These are phyloP conservation scores for Clarireedia homoeocarpa DNA, from an alignment of 2,329 filamentous ascomycete species.

Conservation along the genomic window DNA sequence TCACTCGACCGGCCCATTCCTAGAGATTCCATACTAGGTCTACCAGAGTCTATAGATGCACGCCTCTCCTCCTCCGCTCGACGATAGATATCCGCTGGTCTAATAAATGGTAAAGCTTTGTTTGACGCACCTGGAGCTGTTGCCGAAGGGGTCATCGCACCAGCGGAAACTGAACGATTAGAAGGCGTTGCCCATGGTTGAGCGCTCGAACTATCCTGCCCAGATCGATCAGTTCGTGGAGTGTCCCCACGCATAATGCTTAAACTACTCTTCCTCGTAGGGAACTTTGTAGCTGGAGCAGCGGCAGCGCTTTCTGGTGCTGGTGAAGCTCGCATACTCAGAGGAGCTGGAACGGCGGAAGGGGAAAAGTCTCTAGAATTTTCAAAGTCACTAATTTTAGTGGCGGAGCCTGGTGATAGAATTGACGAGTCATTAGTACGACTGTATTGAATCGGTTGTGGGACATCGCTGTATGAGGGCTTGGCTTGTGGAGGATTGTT, in stretches of 20 bases:
- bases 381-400: slow-evolving; percentile 29
- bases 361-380: slow-evolving; percentile 43
- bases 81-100: slow-evolving; percentile 71
- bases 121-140: slow-evolving; percentile 29
- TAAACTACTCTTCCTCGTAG: slow-evolving; percentile 55
- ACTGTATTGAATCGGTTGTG: background rate
- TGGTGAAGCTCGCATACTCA: slow-evolving; percentile 36
- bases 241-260: slow-evolving; percentile 32
- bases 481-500: background rate
- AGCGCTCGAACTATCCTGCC: slow-evolving; percentile 14
- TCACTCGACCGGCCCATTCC: slow-evolving; percentile 26
- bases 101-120: slow-evolving; percentile 56
- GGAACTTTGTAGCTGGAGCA: slow-evolving; percentile 38
- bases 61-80: slow-evolving; percentile 59
- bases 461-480: background rate
- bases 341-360: slow-evolving; percentile 42
- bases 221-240: slow-evolving; percentile 9
- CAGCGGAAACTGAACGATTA: slow-evolving; percentile 31
- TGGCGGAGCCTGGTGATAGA: slow-evolving; percentile 20
- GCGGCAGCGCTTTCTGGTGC: slow-evolving; percentile 27
- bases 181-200: slow-evolving; percentile 31
- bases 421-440: slow-evolving; percentile 14
- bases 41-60: slow-evolving; percentile 47
- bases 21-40: slow-evolving; percentile 49
- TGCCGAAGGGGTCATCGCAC: slow-evolving; percentile 27